Percentiles rank a stretch among this genome's conserved stretches.
phyloP scores from a whole-genome alignment of 192 early-diverging fungal species.

The Coemansia sp. region DNA sequence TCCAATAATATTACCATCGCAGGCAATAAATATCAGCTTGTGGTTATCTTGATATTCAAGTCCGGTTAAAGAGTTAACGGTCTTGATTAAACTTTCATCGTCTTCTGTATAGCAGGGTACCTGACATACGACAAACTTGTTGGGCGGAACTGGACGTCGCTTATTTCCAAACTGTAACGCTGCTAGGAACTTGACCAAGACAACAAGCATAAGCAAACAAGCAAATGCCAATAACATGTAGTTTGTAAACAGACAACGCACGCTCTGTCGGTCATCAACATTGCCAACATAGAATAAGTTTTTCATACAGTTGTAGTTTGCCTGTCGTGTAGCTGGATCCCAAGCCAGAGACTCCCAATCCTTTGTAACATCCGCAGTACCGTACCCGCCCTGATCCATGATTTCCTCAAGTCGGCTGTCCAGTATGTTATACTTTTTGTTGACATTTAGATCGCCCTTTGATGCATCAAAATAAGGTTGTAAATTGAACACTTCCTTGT shows the following conservation, averaged over 20 bases:
- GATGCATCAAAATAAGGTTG: conserved; percentile 55
- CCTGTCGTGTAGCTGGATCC: conserved; percentile 20
- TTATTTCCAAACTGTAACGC: conserved; percentile 70
- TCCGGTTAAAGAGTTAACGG: conserved; percentile 75
- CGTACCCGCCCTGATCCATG: conserved; percentile 55
- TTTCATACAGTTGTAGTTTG: conserved; percentile 75
- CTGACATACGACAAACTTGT: conserved; percentile 94
- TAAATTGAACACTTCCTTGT: conserved; percentile 66
- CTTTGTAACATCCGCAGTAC: conserved; percentile 46
- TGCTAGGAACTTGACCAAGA: conserved; percentile 77
- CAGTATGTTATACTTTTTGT: conserved; percentile 25
- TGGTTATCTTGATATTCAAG: conserved; percentile 83
- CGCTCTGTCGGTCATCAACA: conserved; percentile 73
- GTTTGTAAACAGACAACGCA: conserved; percentile 78
- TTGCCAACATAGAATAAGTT: conserved; percentile 80
- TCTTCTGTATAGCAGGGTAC: conserved; percentile 96
- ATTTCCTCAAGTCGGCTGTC: conserved; percentile 50
- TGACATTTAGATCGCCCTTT: conserved; percentile 28
- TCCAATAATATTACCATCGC: conserved; percentile 89
- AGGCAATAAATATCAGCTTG: conserved; percentile 82
- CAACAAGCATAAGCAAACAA: conserved; percentile 69
- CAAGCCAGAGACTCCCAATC: conserved; percentile 42
- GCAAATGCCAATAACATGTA: conserved; percentile 82
- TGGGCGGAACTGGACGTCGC: conserved; percentile 72
- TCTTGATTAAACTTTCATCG: conserved; percentile 76